These are phyloP conservation scores for Babesia ovata DNA, from an alignment of 169 alveolate species.

Conservation along the genomic window DNA sequence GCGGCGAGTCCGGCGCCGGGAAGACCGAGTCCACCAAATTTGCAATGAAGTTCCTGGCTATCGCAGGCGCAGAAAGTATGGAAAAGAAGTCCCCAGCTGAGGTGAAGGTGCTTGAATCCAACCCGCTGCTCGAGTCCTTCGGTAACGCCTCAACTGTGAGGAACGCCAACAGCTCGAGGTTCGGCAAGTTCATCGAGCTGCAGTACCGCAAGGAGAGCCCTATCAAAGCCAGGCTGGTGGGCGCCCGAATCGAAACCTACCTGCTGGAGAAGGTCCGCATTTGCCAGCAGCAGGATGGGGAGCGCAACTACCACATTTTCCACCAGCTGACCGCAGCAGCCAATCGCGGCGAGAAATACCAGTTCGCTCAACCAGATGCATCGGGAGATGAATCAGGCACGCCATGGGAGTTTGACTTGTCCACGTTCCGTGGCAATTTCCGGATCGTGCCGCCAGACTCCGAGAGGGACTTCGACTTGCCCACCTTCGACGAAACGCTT, in stretches of 20 bases:
- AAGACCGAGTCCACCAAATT: conserved; percentile 98
- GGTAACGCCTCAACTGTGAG: conserved; percentile 98
- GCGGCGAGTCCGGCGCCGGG: conserved; percentile 99
- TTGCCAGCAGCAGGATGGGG: conserved; percentile 91
- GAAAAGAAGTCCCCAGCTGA: conserved; percentile 77
- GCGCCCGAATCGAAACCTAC: conserved; percentile 95
- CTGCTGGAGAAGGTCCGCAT: conserved; percentile 97
- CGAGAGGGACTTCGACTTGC: conserved; percentile 84
- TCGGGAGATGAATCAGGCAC: conserved; percentile 35
- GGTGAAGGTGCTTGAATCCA: conserved; percentile 92
- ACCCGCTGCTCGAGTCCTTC: conserved; percentile 98
- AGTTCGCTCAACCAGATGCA: conserved; percentile 46
- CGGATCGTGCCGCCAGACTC: conserved; percentile 49
- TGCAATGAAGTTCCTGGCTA: conserved; percentile 93
- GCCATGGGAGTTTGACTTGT: conserved; percentile 58
- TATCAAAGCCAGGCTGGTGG: conserved; percentile 85
- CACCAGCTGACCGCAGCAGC: conserved; percentile 93
- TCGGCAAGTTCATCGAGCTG: conserved; percentile 98
- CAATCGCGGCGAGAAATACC: conserved; percentile 48
- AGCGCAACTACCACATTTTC: conserved; percentile 96
- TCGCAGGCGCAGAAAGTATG: conserved; percentile 80
- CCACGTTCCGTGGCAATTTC: conserved; percentile 46
- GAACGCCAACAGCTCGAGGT: conserved; percentile 94
- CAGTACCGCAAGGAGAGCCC: conserved; percentile 74
- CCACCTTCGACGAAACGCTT: conserved; percentile 82